These are phyloP conservation scores for Hortiboletus flavorubellus DNA, from an alignment of 768 basidiomycete genomes.

Conservation along the genomic window DNA sequence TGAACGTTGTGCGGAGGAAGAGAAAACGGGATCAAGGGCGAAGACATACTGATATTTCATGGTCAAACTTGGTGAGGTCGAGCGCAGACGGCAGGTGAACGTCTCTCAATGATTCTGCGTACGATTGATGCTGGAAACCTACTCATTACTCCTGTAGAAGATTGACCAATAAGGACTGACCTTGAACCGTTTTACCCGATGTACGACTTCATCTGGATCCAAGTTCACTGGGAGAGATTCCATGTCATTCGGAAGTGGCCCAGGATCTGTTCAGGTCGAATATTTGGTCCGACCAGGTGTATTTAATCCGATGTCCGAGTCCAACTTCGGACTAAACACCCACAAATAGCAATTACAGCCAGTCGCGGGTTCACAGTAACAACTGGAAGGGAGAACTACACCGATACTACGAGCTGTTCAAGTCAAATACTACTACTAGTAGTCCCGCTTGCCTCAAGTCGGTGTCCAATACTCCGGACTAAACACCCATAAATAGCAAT, in stretches of 20 bases:
- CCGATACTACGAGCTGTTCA: no score
- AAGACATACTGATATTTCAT: slow-evolving; percentile 50
- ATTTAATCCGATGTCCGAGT: neutral
- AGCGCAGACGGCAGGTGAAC: slow-evolving; percentile 72
- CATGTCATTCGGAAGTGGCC: slow-evolving; percentile 4
- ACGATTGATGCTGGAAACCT: slow-evolving; percentile 62
- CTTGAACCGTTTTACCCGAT: slow-evolving; percentile 50
- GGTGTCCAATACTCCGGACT: no score
- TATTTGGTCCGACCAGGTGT: no score
- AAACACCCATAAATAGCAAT: no score
- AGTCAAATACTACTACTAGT: no score
- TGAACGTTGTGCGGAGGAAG: neutral
- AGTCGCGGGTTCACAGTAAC: no score
- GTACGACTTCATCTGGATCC: slow-evolving; percentile 25
- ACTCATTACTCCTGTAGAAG: neutral
- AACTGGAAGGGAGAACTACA: no score
- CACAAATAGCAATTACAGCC: neutral
- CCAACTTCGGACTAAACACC: slow-evolving; percentile 10
- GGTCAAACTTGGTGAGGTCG: slow-evolving; percentile 50
- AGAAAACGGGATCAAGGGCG: neutral
- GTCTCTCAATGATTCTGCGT: slow-evolving; percentile 59
- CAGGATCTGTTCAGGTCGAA: neutral
- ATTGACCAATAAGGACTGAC: slow-evolving; percentile 22
- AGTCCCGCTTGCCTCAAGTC: no score
- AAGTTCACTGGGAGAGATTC: neutral